Conservation (phyloP, 345 rosid species). For the Bruguiera sexangula region DNA sequence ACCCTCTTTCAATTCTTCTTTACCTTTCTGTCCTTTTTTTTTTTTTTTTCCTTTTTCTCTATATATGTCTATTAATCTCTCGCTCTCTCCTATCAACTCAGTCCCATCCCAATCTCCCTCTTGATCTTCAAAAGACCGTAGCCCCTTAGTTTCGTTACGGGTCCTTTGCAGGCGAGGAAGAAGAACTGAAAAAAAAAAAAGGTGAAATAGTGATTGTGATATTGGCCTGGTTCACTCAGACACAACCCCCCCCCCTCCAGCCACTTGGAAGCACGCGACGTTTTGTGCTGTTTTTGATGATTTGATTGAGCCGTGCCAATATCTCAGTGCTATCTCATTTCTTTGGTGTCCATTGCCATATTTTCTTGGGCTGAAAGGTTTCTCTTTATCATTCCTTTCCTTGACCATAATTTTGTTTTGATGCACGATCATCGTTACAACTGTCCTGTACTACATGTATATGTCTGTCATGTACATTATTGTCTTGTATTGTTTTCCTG, state of each 20-base stretch:
- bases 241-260: not conserved
- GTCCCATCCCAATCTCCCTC: too few relatives aligned
- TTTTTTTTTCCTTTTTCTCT: not conserved
- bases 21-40: not conserved
- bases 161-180: not conserved
- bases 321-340: constrained; percentile 69
- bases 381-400: not conserved
- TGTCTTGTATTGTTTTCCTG: too few relatives aligned
- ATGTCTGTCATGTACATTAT: too few relatives aligned
- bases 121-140: not conserved
- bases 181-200: not conserved
- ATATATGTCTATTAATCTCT: not conserved
- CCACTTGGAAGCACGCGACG: not conserved
- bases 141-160: not conserved
- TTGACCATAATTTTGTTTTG: too few relatives aligned
- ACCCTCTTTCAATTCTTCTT: not conserved
- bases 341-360: not conserved
- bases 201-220: constrained; percentile 54
- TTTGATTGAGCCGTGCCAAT: constrained; percentile 99
- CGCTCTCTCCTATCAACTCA: too few relatives aligned
- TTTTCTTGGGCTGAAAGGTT: not conserved
- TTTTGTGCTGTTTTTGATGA: not conserved
- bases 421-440: too few relatives aligned
- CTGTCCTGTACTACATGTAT: too few relatives aligned
- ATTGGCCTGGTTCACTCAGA: constrained; percentile 99